Base-by-base conservation (phyloP, 129 eudicot species). In the Helianthus tuberosus region DNA sequence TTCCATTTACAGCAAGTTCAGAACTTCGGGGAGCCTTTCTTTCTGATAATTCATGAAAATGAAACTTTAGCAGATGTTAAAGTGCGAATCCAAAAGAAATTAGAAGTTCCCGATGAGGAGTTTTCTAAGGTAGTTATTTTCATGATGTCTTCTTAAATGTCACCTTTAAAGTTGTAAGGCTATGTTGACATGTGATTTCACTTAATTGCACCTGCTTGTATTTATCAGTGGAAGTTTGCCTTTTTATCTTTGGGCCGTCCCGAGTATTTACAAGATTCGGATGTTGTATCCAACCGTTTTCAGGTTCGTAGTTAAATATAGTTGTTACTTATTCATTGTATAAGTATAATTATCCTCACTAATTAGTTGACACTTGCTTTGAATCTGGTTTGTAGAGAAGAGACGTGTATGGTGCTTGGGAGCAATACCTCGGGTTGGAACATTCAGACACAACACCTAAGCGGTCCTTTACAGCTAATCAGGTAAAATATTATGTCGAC, bases 381-480 rank as follows among this genome's bases (percentile, higher is more conserved):
- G 29, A 25, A 36, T 61, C 11, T 8, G 39, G 25, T 41, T 20
- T 67, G 16, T 74, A 93, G 98, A 81, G 88, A 81, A 84, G 89
- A 82, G 97, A 93, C 69, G 97, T 83, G 32, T 93, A 93, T 79
- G 96, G 98, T 48, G 97, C 97, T 23, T 93, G 98, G 98, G 97
- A 90, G 89, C 98, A 93, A 77, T 93, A 90, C 82, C 90, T 93
- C 69, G 98, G 98, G 52, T 79, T 93, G 82, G 98, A 93, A 71
- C 98, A 93, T 83, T 73, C 96, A 20, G 91, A 93, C 74, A 86
- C 89, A 53, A 77, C 88, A 61, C 98, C 96, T 38, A 90, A 84
- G 73, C 82, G 98, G 75, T 78, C 96, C 11, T 90, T 84, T 64
- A 36, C 87, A 12, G 82, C 97, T 5, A 88, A 86, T 65, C 98